Base-by-base conservation (phyloP, 257 asterid species). In the Craterostigma plantagineum region DNA sequence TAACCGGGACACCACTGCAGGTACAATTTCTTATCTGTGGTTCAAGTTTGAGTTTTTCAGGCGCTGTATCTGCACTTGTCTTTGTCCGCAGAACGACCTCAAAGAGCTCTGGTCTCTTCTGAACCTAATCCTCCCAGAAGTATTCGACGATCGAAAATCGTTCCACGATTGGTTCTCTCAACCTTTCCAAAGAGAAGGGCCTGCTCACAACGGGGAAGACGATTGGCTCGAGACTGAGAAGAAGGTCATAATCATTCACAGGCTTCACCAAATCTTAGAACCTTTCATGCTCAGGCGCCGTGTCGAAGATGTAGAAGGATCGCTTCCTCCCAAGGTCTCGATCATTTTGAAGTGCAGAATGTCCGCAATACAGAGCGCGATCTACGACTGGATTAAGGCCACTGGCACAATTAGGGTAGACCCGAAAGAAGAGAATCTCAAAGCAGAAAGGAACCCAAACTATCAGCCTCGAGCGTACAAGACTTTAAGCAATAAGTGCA, bases 211-310 rank as follows among this genome's bases (percentile, higher is more conserved):
- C 56, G 74, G 67, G 8, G 99, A 83, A 67, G 96, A 90, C 63
- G 94, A 90, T 61, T 90, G 99, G 99, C 94, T 90, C 10, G 99
- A 90, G 75, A 90, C 99, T 6, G 99, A 90, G 74, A 90, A 90
- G 75, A 90, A 90, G 64, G 99, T 90, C 45, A 90, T 90, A 52
- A 59, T 90, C 62, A 90, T 90, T 67, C 99, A 90, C 47, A 72
- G 99, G 45, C 94, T 90, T 55, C 99, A 90, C 67, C 99, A 90
- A 70, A 84, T 90, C 59, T 70, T 90, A 45, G 99, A 90, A 79
- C 99, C 96, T 56, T 90, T 90, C 65, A 90, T 90, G 99, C 99
- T 90, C 52, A 68, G 99, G 73, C 99, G 96, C 11, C 96, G 99
- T 51, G 99, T 90, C 41, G 96, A 90, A 69, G 99, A 90, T 69